phyloP scores from a whole-genome alignment of 129 eudicot species.

The Ambrosia artemisiifolia region DNA sequence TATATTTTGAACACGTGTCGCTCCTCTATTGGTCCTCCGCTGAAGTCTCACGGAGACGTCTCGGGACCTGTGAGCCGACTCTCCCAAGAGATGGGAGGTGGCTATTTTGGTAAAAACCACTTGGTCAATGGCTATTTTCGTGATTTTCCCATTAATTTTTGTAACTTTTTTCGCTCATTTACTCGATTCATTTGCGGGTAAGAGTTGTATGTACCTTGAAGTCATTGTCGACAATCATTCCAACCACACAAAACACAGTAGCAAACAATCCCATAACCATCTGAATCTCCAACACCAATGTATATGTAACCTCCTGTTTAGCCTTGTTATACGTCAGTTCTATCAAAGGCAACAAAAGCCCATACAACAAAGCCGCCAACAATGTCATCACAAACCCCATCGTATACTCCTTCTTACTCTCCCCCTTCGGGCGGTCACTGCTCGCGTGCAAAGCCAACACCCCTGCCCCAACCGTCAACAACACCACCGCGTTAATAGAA shows the following conservation, averaged over 20 bases:
- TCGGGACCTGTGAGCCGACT: too few relatives aligned
- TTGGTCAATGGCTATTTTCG: too few relatives aligned
- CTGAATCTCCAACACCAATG: conserved; percentile 54
- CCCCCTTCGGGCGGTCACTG: conserved; percentile 50
- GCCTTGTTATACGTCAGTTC: conserved; percentile 43
- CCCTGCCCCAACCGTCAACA: conserved; percentile 39
- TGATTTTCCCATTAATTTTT: too few relatives aligned
- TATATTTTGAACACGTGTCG: too few relatives aligned
- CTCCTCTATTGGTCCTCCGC: too few relatives aligned
- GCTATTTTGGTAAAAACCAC: too few relatives aligned
- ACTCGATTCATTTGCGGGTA: too few relatives aligned
- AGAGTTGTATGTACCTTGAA: conserved; percentile 32
- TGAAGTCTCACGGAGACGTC: too few relatives aligned
- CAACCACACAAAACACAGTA: conserved; percentile 38
- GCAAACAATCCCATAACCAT: conserved; percentile 41
- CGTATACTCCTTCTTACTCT: conserved; percentile 33
- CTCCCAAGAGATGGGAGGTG: too few relatives aligned
- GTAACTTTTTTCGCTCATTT: too few relatives aligned
- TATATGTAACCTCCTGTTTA: conserved; percentile 29
- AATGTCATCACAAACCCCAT: conserved; percentile 44
- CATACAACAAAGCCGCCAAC: conserved; percentile 37
- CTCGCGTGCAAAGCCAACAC: conserved; percentile 40
- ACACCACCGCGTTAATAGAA: conserved; percentile 41
- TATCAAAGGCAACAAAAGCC: conserved; percentile 37
- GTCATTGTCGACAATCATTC: conserved; percentile 36